Base-by-base conservation (phyloP, 1,139 yeast genomes). In the Casaregolazyma suthepensis region DNA sequence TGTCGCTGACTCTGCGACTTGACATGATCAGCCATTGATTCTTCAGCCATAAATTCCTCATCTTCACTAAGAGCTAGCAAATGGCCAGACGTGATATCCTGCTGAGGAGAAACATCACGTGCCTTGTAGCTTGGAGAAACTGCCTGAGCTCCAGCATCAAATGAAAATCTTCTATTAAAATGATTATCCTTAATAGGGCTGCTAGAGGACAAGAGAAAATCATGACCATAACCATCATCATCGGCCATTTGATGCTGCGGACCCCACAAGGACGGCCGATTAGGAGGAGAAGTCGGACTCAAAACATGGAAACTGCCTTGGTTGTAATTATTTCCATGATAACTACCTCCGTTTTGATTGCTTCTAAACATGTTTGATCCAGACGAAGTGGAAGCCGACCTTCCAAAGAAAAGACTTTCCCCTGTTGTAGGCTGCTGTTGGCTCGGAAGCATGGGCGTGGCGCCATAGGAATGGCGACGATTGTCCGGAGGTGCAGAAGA, bases 391-490 rank as follows among this genome's bases (percentile, higher is more conserved):
- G 43, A 19, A 9, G 23, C 45, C 3, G 47, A 49, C n/a, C 52
- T 18, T 13, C 37, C 46, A 37, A 49, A 49, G 35, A 49, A 49
- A 29, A 49, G 38, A 22, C 52, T 49, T 19, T 49, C 52, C 12
- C 26, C 31, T 10, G 44, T 40, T 20, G 44, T 29, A 4, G 47
- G 44, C n/a, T 31, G 44, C 44, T 47, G 50, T 3, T 18, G 23
- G 9, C 35, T 48, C 6, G 26, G 10, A 44, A 23, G 22, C 19
- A 15, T 44, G 29, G 46, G 19, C 38, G 52, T 46, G 10, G 46
- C 47, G 9, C 47, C 52, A 37, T 49, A 49, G 44, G 46, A 40
- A 20, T 49, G 52, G 15, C 52, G 17, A 6, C 52, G 43, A n/a
- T 22, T 20, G 7, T 48, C 23, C 17, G 40, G 40, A 13, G 15